phyloP scores from a whole-genome alignment of 1,139 yeast species.

The Candida dubliniensis region DNA sequence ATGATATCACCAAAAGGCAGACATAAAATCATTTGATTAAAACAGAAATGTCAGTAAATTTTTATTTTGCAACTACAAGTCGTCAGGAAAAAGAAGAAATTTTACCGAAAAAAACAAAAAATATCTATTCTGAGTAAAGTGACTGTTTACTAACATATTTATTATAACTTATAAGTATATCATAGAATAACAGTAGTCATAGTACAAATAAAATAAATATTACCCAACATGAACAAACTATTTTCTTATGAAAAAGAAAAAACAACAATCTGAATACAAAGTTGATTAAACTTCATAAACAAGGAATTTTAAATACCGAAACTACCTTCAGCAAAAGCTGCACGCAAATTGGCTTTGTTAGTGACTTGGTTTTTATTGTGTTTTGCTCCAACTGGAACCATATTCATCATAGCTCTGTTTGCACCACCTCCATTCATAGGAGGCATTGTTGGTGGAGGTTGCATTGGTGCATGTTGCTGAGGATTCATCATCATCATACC shows the following conservation, averaged over 20 bases:
- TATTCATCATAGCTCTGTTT: slow-evolving; percentile 27
- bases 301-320: slow-evolving; percentile 37
- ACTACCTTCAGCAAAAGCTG: slow-evolving; percentile 41
- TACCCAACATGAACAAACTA: no score
- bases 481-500: background rate
- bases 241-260: background rate
- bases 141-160: no score
- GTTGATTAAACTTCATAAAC: background rate
- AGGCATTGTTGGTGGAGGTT: slow-evolving; percentile 11
- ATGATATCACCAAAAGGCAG: background rate
- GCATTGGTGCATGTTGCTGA: slow-evolving; percentile 4
- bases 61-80: no score
- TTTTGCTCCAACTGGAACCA: slow-evolving; percentile 37
- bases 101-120: no score
- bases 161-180: no score
- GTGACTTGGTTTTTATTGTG: slow-evolving; percentile 35
- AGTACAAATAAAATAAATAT: no score
- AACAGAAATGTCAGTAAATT: no score
- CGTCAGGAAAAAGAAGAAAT: no score
- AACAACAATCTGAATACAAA: background rate
- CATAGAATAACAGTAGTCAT: no score
- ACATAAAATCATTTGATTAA: no score
- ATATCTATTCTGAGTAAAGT: no score
- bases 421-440: slow-evolving; percentile 20
- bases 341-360: slow-evolving; percentile 42